Evolutionary conservation across 331 rosid genomes (phyloP), one percentile per base, ranked within the genome.

Genomic region (Dryas integrifolia): DNA sequence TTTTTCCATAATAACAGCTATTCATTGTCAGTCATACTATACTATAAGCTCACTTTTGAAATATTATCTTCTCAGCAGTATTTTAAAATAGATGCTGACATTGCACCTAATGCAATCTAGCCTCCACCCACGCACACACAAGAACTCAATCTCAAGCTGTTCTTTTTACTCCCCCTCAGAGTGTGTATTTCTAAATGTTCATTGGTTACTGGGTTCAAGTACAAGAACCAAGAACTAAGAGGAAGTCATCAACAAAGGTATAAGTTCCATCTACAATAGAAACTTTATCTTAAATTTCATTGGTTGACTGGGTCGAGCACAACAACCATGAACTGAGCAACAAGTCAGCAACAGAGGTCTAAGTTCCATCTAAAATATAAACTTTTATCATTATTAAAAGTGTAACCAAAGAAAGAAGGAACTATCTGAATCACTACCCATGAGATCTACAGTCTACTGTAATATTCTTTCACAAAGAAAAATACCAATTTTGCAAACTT

Each of bases 1-100:
- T 7, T 49, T 49, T 67, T 12, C 59, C 30, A 39, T 11, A 45
- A 72, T 38, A 30, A 56, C 52, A 58, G 74, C 51, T 75, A 58
- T 49, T 49, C 51, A 72, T 51, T 70, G 26, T 64, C 63, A 52
- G 43, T 43, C 61, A 74, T 77, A 62, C 46, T 40, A 77, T 24
- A 65, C 46, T 40, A 77, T 24, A 69, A 64, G 9, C 48, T 61
- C 38, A 0, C 0, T 35, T 61, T 75, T n/a, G 30, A 73, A 60
- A 38, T 65, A 70, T 63, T 8, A 43, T 30, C 53, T 69, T 74
- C 61, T 52, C 66, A 74, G 15, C 65, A 72, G 59, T 63, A 53
- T 59, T 80, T 65, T 80, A 67, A 75, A 69, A 45, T 9, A 16
- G 11, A 1, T 8, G 47, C 45, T 46, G 6, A 66, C 7, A 24